A percentile compares a stretch with the other conserved stretches of the same genome.
These are phyloP conservation scores for Suillus tomentosus DNA, from an alignment of 768 basidiomycete genomes.

Conservation along the genomic window DNA sequence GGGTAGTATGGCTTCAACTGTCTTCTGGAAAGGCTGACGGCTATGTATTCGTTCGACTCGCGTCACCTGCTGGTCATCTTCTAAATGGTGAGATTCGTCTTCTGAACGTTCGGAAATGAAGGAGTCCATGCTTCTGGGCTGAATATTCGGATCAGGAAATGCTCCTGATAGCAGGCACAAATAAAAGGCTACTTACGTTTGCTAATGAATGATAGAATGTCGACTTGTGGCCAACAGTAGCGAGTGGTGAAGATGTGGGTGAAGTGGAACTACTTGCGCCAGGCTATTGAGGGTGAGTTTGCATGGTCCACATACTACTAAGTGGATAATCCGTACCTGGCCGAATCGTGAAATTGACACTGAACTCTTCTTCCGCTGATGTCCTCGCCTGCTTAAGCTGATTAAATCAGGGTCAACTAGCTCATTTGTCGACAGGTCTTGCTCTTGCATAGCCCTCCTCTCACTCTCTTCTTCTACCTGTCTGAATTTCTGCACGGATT, in stretches of 20 bases:
- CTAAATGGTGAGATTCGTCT: constrained; percentile 37
- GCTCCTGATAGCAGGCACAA: constrained; percentile 10
- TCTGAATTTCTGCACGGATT: constrained; percentile 51
- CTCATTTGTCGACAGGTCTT: constrained; percentile 20
- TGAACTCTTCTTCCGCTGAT: constrained; percentile 45
- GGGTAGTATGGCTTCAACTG: constrained; percentile 45
- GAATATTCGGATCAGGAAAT: constrained; percentile 19
- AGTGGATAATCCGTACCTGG: constrained; percentile 42
- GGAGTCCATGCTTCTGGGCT: constrained; percentile 50
- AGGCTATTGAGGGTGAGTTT: constrained; percentile 16
- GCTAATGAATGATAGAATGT: constrained; percentile 49
- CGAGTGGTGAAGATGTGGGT: constrained; percentile 35
- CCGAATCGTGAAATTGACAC: constrained; percentile 64
- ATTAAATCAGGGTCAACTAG: constrained; percentile 22
- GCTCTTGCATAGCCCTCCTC: constrained; percentile 44
- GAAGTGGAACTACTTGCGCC: constrained; percentile 25
- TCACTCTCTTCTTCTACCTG: constrained; percentile 60
- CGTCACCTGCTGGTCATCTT: constrained; percentile 50
- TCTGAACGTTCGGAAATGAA: constrained; percentile 41
- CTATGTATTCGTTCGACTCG: constrained; percentile 50
- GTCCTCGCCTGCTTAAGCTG: constrained; percentile 29
- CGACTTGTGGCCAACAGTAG: constrained; percentile 45
- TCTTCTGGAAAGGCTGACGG: constrained; percentile 44
- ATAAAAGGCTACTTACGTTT: constrained; percentile 34
- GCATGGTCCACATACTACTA: background rate